Percentiles rank a stretch among this genome's conserved stretches.
phyloP scores from a whole-genome alignment of 179 eudicot species.

The Carnegiea gigantea region DNA sequence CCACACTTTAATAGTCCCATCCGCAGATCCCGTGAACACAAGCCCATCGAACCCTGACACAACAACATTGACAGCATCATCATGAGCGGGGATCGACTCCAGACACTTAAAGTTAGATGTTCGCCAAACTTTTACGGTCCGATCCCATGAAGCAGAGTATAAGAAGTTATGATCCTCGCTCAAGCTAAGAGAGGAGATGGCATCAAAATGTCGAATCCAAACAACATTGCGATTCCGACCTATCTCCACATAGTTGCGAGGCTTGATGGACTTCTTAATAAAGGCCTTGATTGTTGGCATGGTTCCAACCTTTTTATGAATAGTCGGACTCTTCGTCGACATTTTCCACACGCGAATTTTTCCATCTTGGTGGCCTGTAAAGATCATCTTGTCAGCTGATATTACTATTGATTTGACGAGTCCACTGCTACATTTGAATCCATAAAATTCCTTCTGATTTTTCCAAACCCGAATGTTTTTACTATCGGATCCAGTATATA shows the following conservation, averaged over 20 bases:
- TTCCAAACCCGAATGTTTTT: slow-evolving; percentile 91
- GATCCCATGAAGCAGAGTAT: slow-evolving; percentile 82
- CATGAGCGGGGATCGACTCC: slow-evolving; percentile 71
- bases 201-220: slow-evolving; percentile 74
- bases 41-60: slow-evolving; percentile 66
- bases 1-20: slow-evolving; percentile 73
- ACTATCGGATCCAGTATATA: slow-evolving; percentile 86
- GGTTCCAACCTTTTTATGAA: slow-evolving; percentile 58
- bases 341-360: slow-evolving; percentile 76
- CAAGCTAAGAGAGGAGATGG: slow-evolving; percentile 65
- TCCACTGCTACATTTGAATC: slow-evolving; percentile 79
- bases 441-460: slow-evolving; percentile 71
- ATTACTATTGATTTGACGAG: slow-evolving; percentile 76
- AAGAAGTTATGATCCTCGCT: slow-evolving; percentile 56
- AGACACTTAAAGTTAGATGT: slow-evolving; percentile 60
- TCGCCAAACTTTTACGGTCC: slow-evolving; percentile 68
- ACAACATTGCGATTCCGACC: slow-evolving; percentile 38
- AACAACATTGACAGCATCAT: slow-evolving; percentile 77
- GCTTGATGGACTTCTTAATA: slow-evolving; percentile 62
- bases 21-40: slow-evolving; percentile 79
- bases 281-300: slow-evolving; percentile 64
- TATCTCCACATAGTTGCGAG: slow-evolving; percentile 56
- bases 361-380: slow-evolving; percentile 84
- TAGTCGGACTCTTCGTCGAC: slow-evolving; percentile 48
- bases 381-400: slow-evolving; percentile 48